Conservation (phyloP, 1,284 basidiomycete species). For the Chiua sp. region DNA sequence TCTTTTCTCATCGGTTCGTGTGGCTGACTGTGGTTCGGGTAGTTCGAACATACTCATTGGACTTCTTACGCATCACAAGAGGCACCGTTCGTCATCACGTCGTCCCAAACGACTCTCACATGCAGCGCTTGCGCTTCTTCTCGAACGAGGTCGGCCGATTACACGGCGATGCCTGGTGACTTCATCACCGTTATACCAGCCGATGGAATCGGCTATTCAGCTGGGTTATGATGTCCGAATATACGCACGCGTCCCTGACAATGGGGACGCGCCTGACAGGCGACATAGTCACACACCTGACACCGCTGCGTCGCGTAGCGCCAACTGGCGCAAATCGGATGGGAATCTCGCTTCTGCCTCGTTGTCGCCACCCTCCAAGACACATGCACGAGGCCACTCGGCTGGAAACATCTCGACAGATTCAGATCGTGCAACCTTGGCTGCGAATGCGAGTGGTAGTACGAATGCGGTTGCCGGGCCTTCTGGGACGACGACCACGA, state of each 20-base stretch:
- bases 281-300: slow-evolving; percentile 22
- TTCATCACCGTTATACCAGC: slow-evolving; percentile 83
- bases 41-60: slow-evolving; percentile 89
- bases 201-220: slow-evolving; percentile 74
- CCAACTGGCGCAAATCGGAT: slow-evolving; percentile 31
- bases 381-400: slow-evolving; percentile 33
- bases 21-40: slow-evolving; percentile 1
- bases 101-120: slow-evolving; percentile 61
- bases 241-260: slow-evolving; percentile 79
- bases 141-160: slow-evolving; percentile 75
- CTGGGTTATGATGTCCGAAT: slow-evolving; percentile 84
- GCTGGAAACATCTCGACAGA: slow-evolving; percentile 38
- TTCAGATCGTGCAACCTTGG: slow-evolving; percentile 21
- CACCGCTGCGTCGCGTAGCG: slow-evolving; percentile 10
- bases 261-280: slow-evolving; percentile 63
- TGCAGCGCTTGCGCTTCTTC: slow-evolving; percentile 69
- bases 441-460: not conserved
- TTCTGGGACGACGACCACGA: slow-evolving; percentile 8
- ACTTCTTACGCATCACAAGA: slow-evolving; percentile 67
- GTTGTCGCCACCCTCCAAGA: slow-evolving; percentile 15
- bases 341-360: not conserved
- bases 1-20: slow-evolving; percentile 17
- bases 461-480: slow-evolving; percentile 12
- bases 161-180: slow-evolving; percentile 77
- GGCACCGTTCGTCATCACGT: slow-evolving; percentile 45